Conservation (phyloP, 2,329 filamentous ascomycete genomes). For the Sarocladium oryzae region DNA sequence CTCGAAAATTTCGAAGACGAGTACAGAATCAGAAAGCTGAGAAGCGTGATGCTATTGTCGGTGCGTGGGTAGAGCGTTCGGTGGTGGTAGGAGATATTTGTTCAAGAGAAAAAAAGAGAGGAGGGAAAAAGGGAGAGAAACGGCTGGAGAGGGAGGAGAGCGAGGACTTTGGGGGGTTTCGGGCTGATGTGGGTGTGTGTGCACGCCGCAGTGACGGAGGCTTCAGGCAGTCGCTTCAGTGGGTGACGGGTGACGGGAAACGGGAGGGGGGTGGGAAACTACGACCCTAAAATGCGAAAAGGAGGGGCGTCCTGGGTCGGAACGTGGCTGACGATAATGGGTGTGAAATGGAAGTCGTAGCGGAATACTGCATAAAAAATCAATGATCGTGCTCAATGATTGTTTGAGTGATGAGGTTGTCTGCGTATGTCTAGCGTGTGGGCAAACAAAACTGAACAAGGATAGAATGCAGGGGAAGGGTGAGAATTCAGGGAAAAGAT, state of each 20-base stretch:
- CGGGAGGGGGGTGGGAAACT: not conserved
- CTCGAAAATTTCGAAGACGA: slow-evolving; percentile 1
- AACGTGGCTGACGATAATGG: slow-evolving; percentile 3
- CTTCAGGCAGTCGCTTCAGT: not conserved
- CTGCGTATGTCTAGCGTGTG: no score
- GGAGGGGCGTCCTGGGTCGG: slow-evolving; percentile 4
- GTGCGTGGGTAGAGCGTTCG: not conserved
- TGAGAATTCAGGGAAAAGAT: no score
- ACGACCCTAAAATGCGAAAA: no score
- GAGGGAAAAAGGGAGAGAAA: not conserved
- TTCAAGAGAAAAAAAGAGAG: not conserved
- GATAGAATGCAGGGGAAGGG: no score
- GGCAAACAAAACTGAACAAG: no score
- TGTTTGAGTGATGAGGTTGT: no score
- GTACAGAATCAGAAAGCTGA: not conserved
- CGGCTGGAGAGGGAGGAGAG: not conserved
- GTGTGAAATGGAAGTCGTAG: no score
- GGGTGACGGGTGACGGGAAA: not conserved
- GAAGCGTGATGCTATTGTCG: not conserved
- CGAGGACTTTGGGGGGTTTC: slow-evolving; percentile 8
- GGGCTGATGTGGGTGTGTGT: slow-evolving; percentile 1
- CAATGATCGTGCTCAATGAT: no score
- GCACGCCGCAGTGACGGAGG: not conserved
- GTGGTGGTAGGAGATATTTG: not conserved
- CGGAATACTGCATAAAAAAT: not conserved